A percentile compares a stretch with the other conserved stretches of the same genome.
Conservation (phyloP, 202 grass and related monocot species). For the Sporobolus alterniflorus region DNA sequence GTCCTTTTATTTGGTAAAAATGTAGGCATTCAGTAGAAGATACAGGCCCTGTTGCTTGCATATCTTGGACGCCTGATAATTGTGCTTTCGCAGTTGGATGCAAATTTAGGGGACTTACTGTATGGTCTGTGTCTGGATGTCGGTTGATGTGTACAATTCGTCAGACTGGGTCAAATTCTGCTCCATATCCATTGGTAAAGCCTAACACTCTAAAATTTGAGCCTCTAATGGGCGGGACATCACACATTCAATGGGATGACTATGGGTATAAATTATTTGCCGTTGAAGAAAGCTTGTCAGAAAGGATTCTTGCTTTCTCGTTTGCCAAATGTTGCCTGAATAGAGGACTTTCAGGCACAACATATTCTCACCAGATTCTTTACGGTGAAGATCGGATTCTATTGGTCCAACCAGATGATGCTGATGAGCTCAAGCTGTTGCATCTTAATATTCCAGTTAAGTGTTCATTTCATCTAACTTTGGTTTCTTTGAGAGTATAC, state of each 20-base stretch:
- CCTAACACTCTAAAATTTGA: slow-evolving; percentile 73
- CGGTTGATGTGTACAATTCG: slow-evolving; percentile 97
- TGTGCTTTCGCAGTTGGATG: slow-evolving; percentile 97
- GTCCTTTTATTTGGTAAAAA: slow-evolving; percentile 22
- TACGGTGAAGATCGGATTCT: slow-evolving; percentile 91
- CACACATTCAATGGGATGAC: slow-evolving; percentile 96
- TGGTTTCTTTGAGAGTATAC: slow-evolving; percentile 25
- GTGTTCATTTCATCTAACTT: slow-evolving; percentile 37
- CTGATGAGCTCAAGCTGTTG: slow-evolving; percentile 94
- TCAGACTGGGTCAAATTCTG: slow-evolving; percentile 78
- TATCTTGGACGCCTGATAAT: slow-evolving; percentile 98
- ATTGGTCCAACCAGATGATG: slow-evolving; percentile 82
- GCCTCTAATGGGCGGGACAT: slow-evolving; percentile 89
- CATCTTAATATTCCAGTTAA: slow-evolving; percentile 98
- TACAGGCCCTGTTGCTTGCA: slow-evolving; percentile 92
- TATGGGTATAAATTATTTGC: slow-evolving; percentile 92
- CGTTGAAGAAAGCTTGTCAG: slow-evolving; percentile 85
- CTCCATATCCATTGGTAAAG: slow-evolving; percentile 81
- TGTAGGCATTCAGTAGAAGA: slow-evolving; percentile 97
- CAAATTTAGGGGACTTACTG: slow-evolving; percentile 95
- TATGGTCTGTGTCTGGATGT: slow-evolving; percentile 97
- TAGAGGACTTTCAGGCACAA: slow-evolving; percentile 85
- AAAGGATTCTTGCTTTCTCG: slow-evolving; percentile 90
- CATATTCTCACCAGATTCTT: slow-evolving; percentile 84
- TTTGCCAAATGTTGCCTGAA: slow-evolving; percentile 96